Percentiles rank a stretch among this genome's conserved stretches.
Conservation (phyloP, 2,329 filamentous ascomycete species). For the Fusarium marasasianum region DNA sequence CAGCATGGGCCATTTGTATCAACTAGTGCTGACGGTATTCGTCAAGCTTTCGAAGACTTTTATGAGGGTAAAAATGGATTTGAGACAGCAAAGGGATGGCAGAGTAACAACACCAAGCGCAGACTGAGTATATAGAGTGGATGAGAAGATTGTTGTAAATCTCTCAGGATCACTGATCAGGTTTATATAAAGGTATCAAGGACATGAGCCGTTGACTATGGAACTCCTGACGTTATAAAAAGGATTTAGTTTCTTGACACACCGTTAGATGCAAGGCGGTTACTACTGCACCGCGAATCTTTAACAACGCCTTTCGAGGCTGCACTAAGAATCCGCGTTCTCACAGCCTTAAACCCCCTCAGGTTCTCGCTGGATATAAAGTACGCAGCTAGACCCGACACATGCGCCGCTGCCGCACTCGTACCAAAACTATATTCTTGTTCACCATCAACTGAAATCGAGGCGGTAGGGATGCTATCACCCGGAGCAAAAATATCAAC, state of each 20-base stretch:
- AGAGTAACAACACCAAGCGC: not conserved
- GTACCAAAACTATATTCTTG: not conserved
- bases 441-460: not conserved
- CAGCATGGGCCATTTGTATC: not conserved
- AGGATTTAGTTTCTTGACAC: fast-evolving
- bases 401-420: not conserved
- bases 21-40: not conserved
- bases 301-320: not conserved
- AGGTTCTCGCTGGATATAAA: not conserved
- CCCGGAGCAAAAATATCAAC: conserved; percentile 9
- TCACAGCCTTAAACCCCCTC: not conserved
- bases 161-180: not conserved
- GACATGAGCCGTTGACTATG: not conserved
- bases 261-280: not conserved
- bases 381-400: not conserved
- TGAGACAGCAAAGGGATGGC: not conserved
- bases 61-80: not conserved
- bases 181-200: fast-evolving
- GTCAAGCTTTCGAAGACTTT: not conserved
- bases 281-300: not conserved
- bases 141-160: too few species aligned
- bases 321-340: not conserved
- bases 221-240: not conserved
- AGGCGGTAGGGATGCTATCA: not conserved
- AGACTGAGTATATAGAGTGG: not conserved